Conservation (phyloP, 192 early-diverging fungal species). For the Rhizophlyctis rosea region DNA sequence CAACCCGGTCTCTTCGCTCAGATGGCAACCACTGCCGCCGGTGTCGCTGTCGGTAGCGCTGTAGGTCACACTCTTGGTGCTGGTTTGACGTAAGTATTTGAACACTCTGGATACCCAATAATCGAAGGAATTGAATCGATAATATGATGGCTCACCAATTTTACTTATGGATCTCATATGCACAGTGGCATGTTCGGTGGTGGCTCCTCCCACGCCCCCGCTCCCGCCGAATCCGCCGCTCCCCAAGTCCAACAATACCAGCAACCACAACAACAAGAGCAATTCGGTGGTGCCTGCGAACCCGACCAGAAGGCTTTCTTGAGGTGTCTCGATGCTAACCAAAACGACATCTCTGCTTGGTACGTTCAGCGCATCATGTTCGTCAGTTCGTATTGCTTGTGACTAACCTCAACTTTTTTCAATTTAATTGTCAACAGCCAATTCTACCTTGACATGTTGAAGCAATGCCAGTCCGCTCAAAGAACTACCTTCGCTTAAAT, state of each 20-base stretch:
- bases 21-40: constrained; percentile 92
- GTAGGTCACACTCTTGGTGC: constrained; percentile 58
- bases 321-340: constrained; percentile 80
- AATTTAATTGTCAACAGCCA: too few species aligned
- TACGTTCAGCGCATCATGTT: constrained; percentile 14
- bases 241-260: constrained; percentile 40
- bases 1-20: constrained; percentile 76
- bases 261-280: constrained; percentile 33
- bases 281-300: constrained; percentile 28
- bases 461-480: constrained; percentile 77
- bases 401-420: too few species aligned
- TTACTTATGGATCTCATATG: too few species aligned
- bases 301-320: constrained; percentile 80
- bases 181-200: constrained; percentile 38
- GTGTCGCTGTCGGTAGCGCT: constrained; percentile 88
- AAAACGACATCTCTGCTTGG: constrained; percentile 75
- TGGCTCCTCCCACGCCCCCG: constrained; percentile 22
- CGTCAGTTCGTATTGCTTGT: too few species aligned
- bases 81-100: too few species aligned
- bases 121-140: too few species aligned
- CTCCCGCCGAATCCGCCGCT: constrained; percentile 8
- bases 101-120: too few species aligned
- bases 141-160: too few species aligned
- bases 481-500: too few species aligned
- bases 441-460: constrained; percentile 88